These are phyloP conservation scores for Lepiota venenata DNA, from an alignment of 768 basidiomycete genomes.

Conservation along the genomic window DNA sequence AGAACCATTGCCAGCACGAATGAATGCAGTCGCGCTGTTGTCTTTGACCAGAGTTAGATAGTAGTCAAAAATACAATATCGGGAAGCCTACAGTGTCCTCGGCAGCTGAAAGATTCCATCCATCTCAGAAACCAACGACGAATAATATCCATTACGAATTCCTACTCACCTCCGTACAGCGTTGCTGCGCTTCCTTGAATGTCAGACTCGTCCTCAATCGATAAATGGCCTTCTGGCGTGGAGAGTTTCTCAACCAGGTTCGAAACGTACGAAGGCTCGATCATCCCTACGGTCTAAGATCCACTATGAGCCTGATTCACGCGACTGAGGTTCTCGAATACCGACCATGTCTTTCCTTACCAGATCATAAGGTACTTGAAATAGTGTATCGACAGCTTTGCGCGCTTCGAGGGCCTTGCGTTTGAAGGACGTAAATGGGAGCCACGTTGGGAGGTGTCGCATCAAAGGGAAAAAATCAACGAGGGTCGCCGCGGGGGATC, in stretches of 20 bases:
- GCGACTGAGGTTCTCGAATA: background rate
- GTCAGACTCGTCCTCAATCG: constrained; percentile 44
- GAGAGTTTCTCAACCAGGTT: constrained; percentile 38
- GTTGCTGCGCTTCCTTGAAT: constrained; percentile 57
- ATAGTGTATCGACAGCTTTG: constrained; percentile 43
- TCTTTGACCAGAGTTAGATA: constrained; percentile 31
- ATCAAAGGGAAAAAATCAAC: constrained; percentile 49
- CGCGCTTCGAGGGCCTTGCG: constrained; percentile 38
- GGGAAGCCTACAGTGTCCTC: constrained; percentile 32
- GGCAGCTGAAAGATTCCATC: constrained; percentile 25
- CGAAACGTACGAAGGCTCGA: constrained; percentile 42
- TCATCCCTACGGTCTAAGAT: constrained; percentile 37
- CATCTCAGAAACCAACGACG: background rate
- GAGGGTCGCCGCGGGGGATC: constrained; percentile 42
- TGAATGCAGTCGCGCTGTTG: constrained; percentile 42
- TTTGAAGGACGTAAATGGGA: constrained; percentile 45
- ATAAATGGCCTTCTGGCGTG: constrained; percentile 26
- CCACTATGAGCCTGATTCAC: constrained; percentile 7
- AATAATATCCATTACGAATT: background rate
- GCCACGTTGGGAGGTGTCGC: constrained; percentile 50
- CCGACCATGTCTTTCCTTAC: constrained; percentile 48
- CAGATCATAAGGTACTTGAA: constrained; percentile 47
- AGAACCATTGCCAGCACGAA: constrained; percentile 55
- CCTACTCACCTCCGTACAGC: constrained; percentile 40
- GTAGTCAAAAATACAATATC: constrained; percentile 3